Evolutionary conservation across 2,329 filamentous ascomycete species (phyloP), one percentile per base, ranked within the genome.

Genomic region (Macroventuria anomochaeta): DNA sequence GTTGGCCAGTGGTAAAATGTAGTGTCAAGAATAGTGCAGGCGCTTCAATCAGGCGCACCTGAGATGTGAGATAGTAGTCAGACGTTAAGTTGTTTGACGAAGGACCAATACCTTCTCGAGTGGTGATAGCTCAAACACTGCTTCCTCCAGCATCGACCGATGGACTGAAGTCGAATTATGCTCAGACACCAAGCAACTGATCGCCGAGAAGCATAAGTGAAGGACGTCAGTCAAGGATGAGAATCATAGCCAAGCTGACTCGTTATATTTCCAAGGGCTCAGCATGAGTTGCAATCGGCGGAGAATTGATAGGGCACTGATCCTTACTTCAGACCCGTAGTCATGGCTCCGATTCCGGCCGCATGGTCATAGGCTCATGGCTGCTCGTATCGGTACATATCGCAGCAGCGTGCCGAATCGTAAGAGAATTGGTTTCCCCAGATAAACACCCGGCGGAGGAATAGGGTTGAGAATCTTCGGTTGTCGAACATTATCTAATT

Each of bases 301-400:
- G 46, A 46, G 55, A 48, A 48, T 53, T 48, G 61, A 64, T 63
- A 64, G 61, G 56, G 52, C 42, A 46, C 23, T 38, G 42, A 36
- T 53, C 52, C 51, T 64, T 61, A 67, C 64, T 62, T 53, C 57
- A 63, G 58, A 55, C 53, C 43, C 58, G 53, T 56, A 56, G 61
- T 64, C 59, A 67, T 53, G 55, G 55, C 59, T 66, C 67, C 67
- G 66, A 68, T 57, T 59, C 62, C 66, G 67, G 68, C 54, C 42
- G 62, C 43, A 38, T 43, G 48, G 52, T 50, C 37, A 63, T 65
- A 65, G 63, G 62, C 20, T 39, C 53, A 60, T 48, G 63, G 55
- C 46, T 41, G 40, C 38, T 51, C 46, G 52, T 53, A 43, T 54
- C 46, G 41, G 39, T 52, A 33, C 42, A 42, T 53, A 47, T 53